Evolutionary conservation across 352 stramenopile species (phyloP).

Genomic region (Albugo candida): DNA sequence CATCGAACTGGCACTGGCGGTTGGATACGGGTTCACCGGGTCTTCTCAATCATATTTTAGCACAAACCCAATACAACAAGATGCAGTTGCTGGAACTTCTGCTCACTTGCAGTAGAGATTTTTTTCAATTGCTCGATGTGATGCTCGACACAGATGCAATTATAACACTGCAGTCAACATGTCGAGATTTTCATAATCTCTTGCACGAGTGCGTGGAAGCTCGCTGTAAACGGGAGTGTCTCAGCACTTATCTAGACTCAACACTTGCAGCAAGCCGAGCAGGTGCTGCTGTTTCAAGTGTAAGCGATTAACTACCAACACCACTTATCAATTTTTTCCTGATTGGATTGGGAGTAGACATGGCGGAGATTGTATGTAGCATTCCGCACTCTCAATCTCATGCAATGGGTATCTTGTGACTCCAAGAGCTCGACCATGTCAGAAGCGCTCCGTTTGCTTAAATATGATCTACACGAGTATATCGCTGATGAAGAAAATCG

Average conservation of each 20-base stretch:
- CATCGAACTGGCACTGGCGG: no score
- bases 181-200: slow-evolving; percentile 2
- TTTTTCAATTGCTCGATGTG: neutral
- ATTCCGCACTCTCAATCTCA: slow-evolving; percentile 17
- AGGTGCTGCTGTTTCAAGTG: slow-evolving; percentile 24
- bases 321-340: neutral
- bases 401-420: slow-evolving; percentile 23
- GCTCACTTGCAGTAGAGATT: no score
- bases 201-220: slow-evolving; percentile 8
- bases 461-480: slow-evolving; percentile 59
- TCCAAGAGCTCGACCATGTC: slow-evolving; percentile 16
- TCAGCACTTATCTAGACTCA: slow-evolving; percentile 28
- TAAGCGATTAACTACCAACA: neutral
- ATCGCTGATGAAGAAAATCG: slow-evolving; percentile 13
- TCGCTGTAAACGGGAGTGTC: slow-evolving; percentile 46
- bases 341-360: slow-evolving; percentile 11
- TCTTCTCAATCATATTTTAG: no score
- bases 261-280: slow-evolving; percentile 49
- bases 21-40: no score
- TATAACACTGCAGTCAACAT: slow-evolving; percentile 17
- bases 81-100: no score
- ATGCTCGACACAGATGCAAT: slow-evolving; percentile 6
- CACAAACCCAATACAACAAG: no score
- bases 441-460: slow-evolving; percentile 29
- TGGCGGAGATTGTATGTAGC: slow-evolving; percentile 37